phyloP scores from a whole-genome alignment of 1,139 yeast genomes.

The Lodderomyces metapsilosis region DNA sequence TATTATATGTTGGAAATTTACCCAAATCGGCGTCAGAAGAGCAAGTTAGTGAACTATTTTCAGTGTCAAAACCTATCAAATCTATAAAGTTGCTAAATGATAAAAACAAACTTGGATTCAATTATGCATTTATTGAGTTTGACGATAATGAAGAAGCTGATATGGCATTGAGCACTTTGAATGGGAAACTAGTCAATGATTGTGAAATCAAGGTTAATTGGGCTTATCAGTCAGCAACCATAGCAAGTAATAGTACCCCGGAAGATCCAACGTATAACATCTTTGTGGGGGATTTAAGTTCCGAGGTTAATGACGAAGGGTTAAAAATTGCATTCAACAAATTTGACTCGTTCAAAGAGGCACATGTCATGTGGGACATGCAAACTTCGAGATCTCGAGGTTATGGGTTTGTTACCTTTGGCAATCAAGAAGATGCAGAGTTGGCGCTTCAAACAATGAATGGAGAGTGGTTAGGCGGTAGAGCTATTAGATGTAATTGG shows the following conservation, averaged over 20 bases:
- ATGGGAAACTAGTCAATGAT: constrained; percentile 54
- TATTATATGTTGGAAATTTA: constrained; percentile 75
- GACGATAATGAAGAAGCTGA: constrained; percentile 58
- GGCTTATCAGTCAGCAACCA: constrained; percentile 71
- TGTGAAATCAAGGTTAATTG: constrained; percentile 66
- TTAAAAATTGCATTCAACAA: constrained; percentile 58
- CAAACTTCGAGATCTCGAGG: constrained; percentile 89
- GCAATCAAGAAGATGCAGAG: constrained; percentile 67
- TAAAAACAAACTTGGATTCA: constrained; percentile 69
- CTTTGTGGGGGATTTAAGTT: constrained; percentile 83
- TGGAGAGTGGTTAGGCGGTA: constrained; percentile 69
- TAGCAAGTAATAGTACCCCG: constrained; percentile 39
- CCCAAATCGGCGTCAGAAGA: constrained; percentile 67
- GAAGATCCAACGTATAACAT: constrained; percentile 60
- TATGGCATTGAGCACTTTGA: constrained; percentile 58
- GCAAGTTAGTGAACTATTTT: constrained; percentile 57
- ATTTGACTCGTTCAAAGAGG: constrained; percentile 68
- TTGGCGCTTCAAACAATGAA: constrained; percentile 71
- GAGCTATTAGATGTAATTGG: constrained; percentile 85
- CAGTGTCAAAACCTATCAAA: constrained; percentile 53
- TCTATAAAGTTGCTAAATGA: constrained; percentile 71
- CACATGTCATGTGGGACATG: constrained; percentile 98
- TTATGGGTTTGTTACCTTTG: constrained; percentile 87
- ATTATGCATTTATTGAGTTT: constrained; percentile 84
- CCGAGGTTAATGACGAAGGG: constrained; percentile 79